Evolutionary conservation across 2,329 filamentous ascomycete species (phyloP), one percentile per base, ranked within the genome.

Genomic region (Diaporthe destruens): DNA sequence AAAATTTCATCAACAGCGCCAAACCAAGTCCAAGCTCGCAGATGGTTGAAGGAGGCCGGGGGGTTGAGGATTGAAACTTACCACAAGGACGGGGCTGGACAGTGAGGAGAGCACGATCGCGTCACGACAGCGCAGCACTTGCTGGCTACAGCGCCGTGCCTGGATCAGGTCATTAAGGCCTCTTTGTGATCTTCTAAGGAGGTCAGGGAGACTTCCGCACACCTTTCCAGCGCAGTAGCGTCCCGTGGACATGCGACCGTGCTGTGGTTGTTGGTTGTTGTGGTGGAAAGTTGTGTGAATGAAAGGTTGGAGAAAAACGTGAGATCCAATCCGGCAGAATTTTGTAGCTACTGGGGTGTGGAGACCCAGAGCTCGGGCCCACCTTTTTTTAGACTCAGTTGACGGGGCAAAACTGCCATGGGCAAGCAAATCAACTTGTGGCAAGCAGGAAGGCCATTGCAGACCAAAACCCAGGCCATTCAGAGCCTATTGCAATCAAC

Each of bases 1-100:
- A 81, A 78, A 76, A 80, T 80, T 83, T 90, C 88, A 89, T 90
- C 88, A 90, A 77, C 75, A 83, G 82, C 80, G 74, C 75, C 69
- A 73, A 69, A 53, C 72, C 73, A 67, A 71, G 71, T 71, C 73
- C 71, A 56, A 61, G 68, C 69, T 44, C 51, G 51, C 16, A 56
- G 54, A 47, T 73, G 32, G 49, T 53, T 49, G 57, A 18, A 34
- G 5, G n/a, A n/a, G n/a, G n/a, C n/a, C n/a, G 18, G 3, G 34
- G 14, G 16, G 29, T 12, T 12, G 66, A 6, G 67, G 25, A 12
- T 55, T 16, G 7, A 14, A n/a, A 74, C 73, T 55, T 44, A 74
- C 73, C 66, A 44, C 25, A 44, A 36, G 6, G 51, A 34, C 25
- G 65, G 3, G 20, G 39, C 42, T 23, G 67, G 36, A 25, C 32